Evolutionary conservation across 2,329 filamentous ascomycete genomes (phyloP).

Genomic region (Macroventuria anomochaeta): DNA sequence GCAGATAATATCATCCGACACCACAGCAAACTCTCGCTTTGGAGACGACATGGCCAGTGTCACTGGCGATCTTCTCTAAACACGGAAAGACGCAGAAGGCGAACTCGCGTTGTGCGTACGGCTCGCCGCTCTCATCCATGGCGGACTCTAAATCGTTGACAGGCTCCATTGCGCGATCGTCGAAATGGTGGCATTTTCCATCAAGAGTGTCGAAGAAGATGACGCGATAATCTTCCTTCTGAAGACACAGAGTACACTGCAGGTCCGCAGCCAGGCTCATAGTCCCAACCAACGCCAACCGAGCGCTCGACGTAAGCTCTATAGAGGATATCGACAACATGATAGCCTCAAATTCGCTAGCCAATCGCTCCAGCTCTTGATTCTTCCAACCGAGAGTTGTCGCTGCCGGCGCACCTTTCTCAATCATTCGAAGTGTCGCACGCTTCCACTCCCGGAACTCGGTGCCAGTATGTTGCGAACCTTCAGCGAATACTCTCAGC

Average conservation of each 20-base stretch:
- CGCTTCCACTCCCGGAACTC: constrained; percentile 40
- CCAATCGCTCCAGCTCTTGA: constrained; percentile 12
- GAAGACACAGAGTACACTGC: constrained; percentile 36
- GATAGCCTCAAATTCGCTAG: constrained; percentile 27
- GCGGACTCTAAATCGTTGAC: constrained; percentile 35
- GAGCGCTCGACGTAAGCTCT: constrained; percentile 24
- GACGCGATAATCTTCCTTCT: constrained; percentile 41
- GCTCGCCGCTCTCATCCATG: constrained; percentile 33
- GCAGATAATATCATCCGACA: background rate
- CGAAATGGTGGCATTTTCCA: constrained; percentile 19
- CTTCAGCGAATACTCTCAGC: constrained; percentile 26
- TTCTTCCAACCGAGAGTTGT: background rate
- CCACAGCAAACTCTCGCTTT: constrained; percentile 42
- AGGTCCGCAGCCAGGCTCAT: constrained; percentile 34
- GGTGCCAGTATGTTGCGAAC: constrained; percentile 24
- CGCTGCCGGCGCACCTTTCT: constrained; percentile 20
- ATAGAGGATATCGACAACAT: constrained; percentile 35
- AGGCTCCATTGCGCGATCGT: constrained; percentile 39
- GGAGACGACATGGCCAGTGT: constrained; percentile 37
- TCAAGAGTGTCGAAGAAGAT: constrained; percentile 30
- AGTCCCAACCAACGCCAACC: constrained; percentile 29
- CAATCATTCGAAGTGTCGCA: constrained; percentile 36
- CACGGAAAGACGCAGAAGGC: constrained; percentile 45
- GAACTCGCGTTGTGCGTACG: constrained; percentile 23
- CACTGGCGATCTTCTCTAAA: constrained; percentile 40